A percentile compares a stretch with the other conserved stretches of the same genome.
These are phyloP conservation scores for Tuber umbilicatum DNA, from an alignment of 495 filamentous ascomycete genomes.

Conservation along the genomic window DNA sequence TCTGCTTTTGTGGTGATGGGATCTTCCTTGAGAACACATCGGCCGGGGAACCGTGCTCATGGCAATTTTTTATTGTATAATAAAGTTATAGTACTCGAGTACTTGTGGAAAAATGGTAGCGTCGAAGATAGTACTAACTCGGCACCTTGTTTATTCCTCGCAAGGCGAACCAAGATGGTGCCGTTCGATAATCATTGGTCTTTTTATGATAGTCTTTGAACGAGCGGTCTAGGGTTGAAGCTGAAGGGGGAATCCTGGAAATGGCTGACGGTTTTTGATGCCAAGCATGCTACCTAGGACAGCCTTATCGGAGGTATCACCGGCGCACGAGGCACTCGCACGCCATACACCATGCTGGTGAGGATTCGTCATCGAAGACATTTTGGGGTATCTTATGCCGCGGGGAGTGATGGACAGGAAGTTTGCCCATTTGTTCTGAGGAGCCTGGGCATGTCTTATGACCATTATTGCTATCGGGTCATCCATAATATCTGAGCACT, in stretches of 20 bases:
- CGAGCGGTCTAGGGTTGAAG: neutral
- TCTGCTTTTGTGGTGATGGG: neutral
- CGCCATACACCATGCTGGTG: neutral
- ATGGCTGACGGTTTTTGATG: neutral
- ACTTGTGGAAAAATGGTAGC: neutral
- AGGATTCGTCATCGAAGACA: neutral
- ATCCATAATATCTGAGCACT: neutral
- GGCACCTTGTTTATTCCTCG: neutral
- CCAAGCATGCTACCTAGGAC: neutral
- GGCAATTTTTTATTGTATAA: neutral
- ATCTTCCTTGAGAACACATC: neutral
- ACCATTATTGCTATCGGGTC: neutral
- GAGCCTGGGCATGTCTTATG: neutral
- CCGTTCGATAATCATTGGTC: neutral
- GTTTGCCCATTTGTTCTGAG: too few species aligned
- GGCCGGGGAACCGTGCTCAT: neutral
- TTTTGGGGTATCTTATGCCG: neutral
- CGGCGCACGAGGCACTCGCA: neutral
- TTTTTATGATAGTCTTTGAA: neutral
- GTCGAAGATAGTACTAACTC: neutral
- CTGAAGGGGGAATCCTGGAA: neutral
- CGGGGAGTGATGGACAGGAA: neutral
- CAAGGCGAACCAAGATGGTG: neutral
- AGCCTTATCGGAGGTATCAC: neutral
- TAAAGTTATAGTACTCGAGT: too few species aligned